Base-by-base conservation (phyloP, 139 green algal genomes). In the Pleodorina starrii region DNA sequence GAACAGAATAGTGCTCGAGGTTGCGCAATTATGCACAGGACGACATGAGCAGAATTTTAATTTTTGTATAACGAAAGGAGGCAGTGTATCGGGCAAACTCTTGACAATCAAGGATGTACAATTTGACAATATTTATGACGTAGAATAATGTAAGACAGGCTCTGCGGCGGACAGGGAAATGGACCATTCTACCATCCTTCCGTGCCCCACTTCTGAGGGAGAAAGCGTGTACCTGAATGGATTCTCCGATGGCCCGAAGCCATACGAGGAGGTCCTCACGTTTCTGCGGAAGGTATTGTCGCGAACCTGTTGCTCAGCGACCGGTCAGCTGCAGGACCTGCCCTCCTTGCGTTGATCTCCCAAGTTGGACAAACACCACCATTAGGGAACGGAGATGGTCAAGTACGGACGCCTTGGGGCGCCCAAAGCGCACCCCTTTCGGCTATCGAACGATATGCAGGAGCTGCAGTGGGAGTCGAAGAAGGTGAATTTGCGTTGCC, bases 361-460 rank as follows among this genome's bases (percentile, higher is more conserved):
- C 1, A 16, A 32, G 27, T 48, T 77, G 36, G 69, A 46, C 14
- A 77, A 77, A 77, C 38, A 48, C 38, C 42, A 57, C 19, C 29
- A 32, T n/a, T 54, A 97, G 95, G 96, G 96, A 21, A 92, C 90
- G 17, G 90, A 95, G 48, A 86, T 98, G 60, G 89, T 95, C 54
- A 98, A 98, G 91, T 96, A 98, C 91, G 96, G 96, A 10, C 94
- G 96, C 11, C 92, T 96, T 57, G 96, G 96, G 48, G 92, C 90
- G 66, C 95, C 96, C 35, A 98, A 98, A 90, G 89, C 93, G 44
- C 96, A 98, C 74, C 95, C 92, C 76, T 98, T 98, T 87, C 82
- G 94, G 23, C 84, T 98, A 44, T 90, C 87, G 17, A 81, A 90
- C 17, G 92, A 95, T 74, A 94, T 96, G 85, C 93, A 77, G 23